Percentiles rank a stretch among this genome's conserved stretches.
These are phyloP conservation scores for Luzula sylvatica DNA, from an alignment of 176 grass and related monocot species.

Conservation along the genomic window DNA sequence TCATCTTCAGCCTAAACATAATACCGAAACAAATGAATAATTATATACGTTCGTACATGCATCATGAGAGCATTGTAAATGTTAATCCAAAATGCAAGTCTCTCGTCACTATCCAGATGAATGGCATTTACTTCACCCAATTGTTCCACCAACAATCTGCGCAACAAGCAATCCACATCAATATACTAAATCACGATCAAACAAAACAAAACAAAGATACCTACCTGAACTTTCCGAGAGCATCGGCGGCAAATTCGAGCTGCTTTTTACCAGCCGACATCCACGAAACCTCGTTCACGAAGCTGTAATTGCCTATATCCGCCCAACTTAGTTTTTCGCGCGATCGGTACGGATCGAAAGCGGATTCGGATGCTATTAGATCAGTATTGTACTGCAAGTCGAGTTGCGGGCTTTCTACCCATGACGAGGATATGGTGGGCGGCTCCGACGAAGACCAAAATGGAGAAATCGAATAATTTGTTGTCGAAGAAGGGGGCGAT, in stretches of 20 bases:
- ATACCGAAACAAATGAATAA: too few species aligned
- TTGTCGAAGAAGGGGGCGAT: slow-evolving; percentile 42
- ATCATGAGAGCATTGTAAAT: slow-evolving; percentile 91
- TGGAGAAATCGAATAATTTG: slow-evolving; percentile 55
- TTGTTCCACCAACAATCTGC: slow-evolving; percentile 82
- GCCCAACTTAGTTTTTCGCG: slow-evolving; percentile 86
- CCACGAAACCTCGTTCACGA: slow-evolving; percentile 72
- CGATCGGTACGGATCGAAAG: slow-evolving; percentile 68
- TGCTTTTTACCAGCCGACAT: slow-evolving; percentile 93
- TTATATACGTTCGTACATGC: slow-evolving; percentile 42
- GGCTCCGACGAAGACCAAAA: slow-evolving; percentile 58
- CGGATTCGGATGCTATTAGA: slow-evolving; percentile 51
- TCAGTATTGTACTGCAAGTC: slow-evolving; percentile 46
- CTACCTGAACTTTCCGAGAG: slow-evolving; percentile 81
- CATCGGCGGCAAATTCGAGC: slow-evolving; percentile 77
- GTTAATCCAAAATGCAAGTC: slow-evolving; percentile 94
- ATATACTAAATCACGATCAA: background rate
- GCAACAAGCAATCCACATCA: slow-evolving; percentile 20
- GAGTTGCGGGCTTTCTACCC: slow-evolving; percentile 75
- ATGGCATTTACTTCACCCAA: slow-evolving; percentile 75
- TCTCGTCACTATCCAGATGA: slow-evolving; percentile 53
- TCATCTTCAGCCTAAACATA: background rate
- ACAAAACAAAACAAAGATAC: background rate
- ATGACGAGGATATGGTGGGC: slow-evolving; percentile 39
- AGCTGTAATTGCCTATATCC: slow-evolving; percentile 66